Evolutionary conservation across 441 rosid species (phyloP).

Genomic region (Bocquillonia castaneifolia): DNA sequence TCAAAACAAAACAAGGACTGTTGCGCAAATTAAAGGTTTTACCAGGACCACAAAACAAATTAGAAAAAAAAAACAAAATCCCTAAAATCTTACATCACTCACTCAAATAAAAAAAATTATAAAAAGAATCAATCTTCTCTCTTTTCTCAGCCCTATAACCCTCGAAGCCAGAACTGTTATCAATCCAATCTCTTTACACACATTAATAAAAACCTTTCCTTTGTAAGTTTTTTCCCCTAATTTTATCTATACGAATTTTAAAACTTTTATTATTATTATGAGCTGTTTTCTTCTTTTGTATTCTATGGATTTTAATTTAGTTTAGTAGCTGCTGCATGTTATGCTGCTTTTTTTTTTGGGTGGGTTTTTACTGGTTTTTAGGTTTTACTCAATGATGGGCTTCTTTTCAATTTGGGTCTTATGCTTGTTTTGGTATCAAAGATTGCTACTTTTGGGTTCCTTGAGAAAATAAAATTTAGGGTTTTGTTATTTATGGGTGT

Average conservation of each 20-base stretch:
- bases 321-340: neutral
- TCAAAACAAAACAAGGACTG: neutral
- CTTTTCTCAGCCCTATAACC: constrained; percentile 8
- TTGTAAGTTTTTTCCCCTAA: too few species aligned
- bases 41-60: neutral
- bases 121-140: neutral
- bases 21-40: neutral
- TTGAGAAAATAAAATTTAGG: constrained; percentile 4
- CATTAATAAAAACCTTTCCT: too few species aligned
- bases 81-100: neutral
- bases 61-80: neutral
- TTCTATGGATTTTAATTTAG: neutral
- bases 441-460: neutral
- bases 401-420: neutral
- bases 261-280: too few species aligned
- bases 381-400: neutral
- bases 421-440: neutral
- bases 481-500: neutral
- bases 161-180: constrained; percentile 10
- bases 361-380: neutral
- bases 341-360: neutral
- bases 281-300: too few species aligned
- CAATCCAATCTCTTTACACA: too few species aligned
- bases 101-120: too few species aligned
- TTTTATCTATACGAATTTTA: too few species aligned